phyloP scores from a whole-genome alignment of 345 rosid species.

The Aethionema arabicum region DNA sequence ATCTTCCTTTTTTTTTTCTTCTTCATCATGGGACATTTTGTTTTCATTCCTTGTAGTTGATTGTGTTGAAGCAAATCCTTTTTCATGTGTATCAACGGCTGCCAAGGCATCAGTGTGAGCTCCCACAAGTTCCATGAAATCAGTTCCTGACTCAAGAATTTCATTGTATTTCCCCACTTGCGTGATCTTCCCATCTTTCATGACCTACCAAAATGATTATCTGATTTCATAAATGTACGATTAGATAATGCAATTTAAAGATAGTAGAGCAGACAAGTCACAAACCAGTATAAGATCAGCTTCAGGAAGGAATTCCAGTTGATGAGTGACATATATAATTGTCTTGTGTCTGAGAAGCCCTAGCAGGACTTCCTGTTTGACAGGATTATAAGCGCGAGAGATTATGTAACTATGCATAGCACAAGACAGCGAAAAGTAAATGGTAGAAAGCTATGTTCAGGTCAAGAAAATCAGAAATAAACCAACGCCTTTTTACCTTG shows the following conservation, averaged over 20 bases:
- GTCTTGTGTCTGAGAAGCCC: conserved; percentile 52
- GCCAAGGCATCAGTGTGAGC: conserved; percentile 70
- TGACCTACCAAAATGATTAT: conserved; percentile 48
- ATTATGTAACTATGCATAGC: not conserved
- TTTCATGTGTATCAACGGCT: conserved; percentile 44
- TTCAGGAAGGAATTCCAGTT: conserved; percentile 59
- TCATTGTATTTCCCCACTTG: conserved; percentile 72
- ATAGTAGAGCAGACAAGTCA: conserved; percentile 8
- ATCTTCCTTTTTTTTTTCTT: conserved; percentile 41
- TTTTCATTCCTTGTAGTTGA: conserved; percentile 30
- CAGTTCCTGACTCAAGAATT: conserved; percentile 58
- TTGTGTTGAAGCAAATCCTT: conserved; percentile 30
- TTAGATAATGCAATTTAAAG: not conserved
- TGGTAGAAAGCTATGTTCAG: not conserved
- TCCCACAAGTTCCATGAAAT: conserved; percentile 75
- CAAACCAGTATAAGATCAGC: conserved; percentile 68
- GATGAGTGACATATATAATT: conserved; percentile 66
- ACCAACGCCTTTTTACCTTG: conserved; percentile 37
- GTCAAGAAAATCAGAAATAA: conserved; percentile 12
- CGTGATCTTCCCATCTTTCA: conserved; percentile 75
- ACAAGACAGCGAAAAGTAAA: conserved; percentile 6
- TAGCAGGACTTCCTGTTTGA: conserved; percentile 55
- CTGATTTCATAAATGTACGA: not conserved
- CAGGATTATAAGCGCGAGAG: not conserved
- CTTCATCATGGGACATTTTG: conserved; percentile 34